Base-by-base conservation (phyloP, 2,329 filamentous ascomycete genomes). In the Eutypa lata region DNA sequence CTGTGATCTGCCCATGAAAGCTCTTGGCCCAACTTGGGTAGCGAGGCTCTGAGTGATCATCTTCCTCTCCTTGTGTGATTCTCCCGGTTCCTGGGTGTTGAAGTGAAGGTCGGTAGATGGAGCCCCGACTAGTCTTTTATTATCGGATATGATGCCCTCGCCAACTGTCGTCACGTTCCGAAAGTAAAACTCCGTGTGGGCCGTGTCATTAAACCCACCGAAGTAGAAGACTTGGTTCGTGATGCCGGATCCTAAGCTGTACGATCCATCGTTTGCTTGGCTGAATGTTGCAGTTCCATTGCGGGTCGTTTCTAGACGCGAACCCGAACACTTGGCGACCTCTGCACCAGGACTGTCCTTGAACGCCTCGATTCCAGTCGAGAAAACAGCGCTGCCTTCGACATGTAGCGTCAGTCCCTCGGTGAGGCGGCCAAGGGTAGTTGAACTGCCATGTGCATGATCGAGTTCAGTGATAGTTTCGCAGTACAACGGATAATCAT, bases 301-400 rank as follows among this genome's bases (percentile, higher is more conserved):
- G 58, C 85, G 80, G 16, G 65, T 73, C 2, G 84, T 87, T 3
- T 63, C 64, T 14, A 82, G 60, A 2, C 51, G 53, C 6, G 54
- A 57, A 21, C 45, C 28, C 10, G 43, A 22, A 46, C 56, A 62
- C 13, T 53, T 57, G 14, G 53, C 43, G 11, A 48, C 56, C 31
- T 54, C 47, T 7, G 56, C 24, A 51, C 65, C 42, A 45, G 64
- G 47, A 53, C 70, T 40, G 6, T 65, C 47, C 22, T 68, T 60
- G 55, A 86, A 85, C 0, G 78, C 79, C 58, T 87, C 80, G 3
- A 86, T 68, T 3, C 82, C 82, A 0, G 77, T 82, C 1, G 84
- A 80, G 51, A 87, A 77, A 14, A 75, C 68, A 5, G 70, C 60
- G 7, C 58, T 55, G 3, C 76, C 76, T 3, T 61, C 49, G 1